These are phyloP conservation scores for Aspergillus persii DNA, from an alignment of 2,329 filamentous ascomycete genomes.

Conservation along the genomic window DNA sequence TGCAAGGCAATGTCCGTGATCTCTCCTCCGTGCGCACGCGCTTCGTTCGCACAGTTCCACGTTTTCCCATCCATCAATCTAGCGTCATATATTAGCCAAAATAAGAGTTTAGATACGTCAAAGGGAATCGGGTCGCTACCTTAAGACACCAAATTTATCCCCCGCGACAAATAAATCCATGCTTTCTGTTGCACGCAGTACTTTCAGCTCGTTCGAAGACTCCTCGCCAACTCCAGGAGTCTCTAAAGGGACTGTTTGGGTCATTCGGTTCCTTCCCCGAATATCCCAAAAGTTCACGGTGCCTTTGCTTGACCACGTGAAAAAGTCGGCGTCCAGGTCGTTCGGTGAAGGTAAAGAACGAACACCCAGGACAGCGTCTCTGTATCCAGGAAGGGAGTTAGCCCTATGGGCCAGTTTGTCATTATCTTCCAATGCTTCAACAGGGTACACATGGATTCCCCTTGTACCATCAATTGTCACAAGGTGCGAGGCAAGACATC, in stretches of 20 bases:
- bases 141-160: constrained; percentile 80
- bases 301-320: constrained; percentile 84
- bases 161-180: constrained; percentile 73
- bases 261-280: constrained; percentile 65
- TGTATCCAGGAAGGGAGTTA: constrained; percentile 54
- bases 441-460: constrained; percentile 62
- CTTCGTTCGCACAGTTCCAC: constrained; percentile 63
- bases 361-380: constrained; percentile 67
- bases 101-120: neutral
- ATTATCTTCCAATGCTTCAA: constrained; percentile 43
- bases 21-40: constrained; percentile 82
- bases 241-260: constrained; percentile 68
- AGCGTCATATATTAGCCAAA: constrained; percentile 17
- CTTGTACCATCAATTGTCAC: constrained; percentile 74
- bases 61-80: constrained; percentile 47
- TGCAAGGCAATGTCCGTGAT: constrained; percentile 77
- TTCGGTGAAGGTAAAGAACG: constrained; percentile 62
- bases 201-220: constrained; percentile 55
- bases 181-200: constrained; percentile 58
- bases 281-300: constrained; percentile 78
- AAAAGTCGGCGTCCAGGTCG: constrained; percentile 66
- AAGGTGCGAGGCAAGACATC: constrained; percentile 64
- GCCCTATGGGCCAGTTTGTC: constrained; percentile 28
- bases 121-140: constrained; percentile 35
- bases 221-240: constrained; percentile 44